These are phyloP conservation scores for Mycena galopus DNA, from an alignment of 768 basidiomycete species.

Conservation along the genomic window DNA sequence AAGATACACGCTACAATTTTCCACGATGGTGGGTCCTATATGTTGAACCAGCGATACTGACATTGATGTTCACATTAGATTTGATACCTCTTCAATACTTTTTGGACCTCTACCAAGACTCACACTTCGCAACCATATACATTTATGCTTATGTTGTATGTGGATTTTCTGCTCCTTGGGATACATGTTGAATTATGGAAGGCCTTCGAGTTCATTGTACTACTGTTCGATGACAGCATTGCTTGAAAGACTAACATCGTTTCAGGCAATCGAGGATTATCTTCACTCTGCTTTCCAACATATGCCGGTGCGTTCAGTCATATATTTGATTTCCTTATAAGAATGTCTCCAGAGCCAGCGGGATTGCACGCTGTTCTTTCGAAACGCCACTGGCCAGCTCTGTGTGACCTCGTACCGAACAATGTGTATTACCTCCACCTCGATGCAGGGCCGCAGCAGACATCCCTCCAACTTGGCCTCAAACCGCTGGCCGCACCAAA, in stretches of 20 bases:
- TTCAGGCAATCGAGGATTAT: not conserved
- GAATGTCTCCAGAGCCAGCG: too few relatives aligned
- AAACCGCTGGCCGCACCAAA: not conserved
- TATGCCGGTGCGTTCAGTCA: not conserved
- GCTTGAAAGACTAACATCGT: too few relatives aligned
- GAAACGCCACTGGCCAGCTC: not conserved
- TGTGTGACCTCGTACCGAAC: not conserved
- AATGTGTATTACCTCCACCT: too few relatives aligned
- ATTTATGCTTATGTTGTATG: not conserved
- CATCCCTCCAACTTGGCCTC: not conserved
- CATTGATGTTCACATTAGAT: not conserved
- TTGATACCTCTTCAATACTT: not conserved
- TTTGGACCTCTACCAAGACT: not conserved
- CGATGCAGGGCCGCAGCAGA: not conserved
- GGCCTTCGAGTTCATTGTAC: too few relatives aligned
- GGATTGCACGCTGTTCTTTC: not conserved
- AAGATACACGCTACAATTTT: not conserved
- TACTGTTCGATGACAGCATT: too few relatives aligned
- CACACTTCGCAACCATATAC: not conserved
- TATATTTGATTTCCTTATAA: not conserved
- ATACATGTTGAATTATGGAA: too few relatives aligned
- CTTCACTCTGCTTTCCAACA: not conserved
- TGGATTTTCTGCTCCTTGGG: not conserved
- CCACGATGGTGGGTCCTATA: not conserved
- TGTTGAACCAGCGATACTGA: not conserved